Evolutionary conservation across 2,329 filamentous ascomycete genomes (phyloP), one percentile per base, ranked within the genome.

Genomic region (Cytospora leucostoma): DNA sequence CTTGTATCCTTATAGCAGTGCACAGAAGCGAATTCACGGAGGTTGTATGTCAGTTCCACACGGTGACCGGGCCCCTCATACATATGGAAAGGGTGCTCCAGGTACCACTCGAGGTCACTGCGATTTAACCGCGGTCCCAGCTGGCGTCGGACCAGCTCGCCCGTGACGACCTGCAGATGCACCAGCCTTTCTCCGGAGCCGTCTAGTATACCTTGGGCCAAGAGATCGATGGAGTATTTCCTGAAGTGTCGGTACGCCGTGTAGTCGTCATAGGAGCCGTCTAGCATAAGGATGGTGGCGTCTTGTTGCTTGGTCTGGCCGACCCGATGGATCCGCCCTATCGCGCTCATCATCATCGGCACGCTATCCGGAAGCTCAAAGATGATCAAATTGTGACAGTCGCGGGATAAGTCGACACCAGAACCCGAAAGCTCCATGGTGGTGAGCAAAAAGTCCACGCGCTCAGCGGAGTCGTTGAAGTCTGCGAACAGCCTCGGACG

Each of bases 341-440:
- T 55, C 3, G 59, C 59, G 34, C 52, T 61, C 38, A 56, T 15
- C 7, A 61, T 61, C 1, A 19, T 32, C 7, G 59, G 51, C 7
- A 61, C 7, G 11, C 7, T 49, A 3, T 61, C 59, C 7, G 59
- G 59, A 10, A 61, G 51, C 59, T 61, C 59, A 11, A 61, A 61
- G 7, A 61, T 50, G 13, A 61, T 53, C 15, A 47, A 21, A 11
- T 44, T 50, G 51, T 50, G 51, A 33, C 59, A 61, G 33, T 61
- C 52, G 34, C 3, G 4, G 15, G 55, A 52, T 13, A 61, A 51
- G 4, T 61, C 59, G n/a, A 61, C 52, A 2, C 59, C 32, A n/a
- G 34, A 15, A 15, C 59, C 59, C 35, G 38, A 33, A 15, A 61
- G 21, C 7, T 40, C 33, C 27, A 56, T 38, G 1, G 59, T 54